Conservation (phyloP, 163 green algal genomes). For the Prototheca stagnorum region DNA sequence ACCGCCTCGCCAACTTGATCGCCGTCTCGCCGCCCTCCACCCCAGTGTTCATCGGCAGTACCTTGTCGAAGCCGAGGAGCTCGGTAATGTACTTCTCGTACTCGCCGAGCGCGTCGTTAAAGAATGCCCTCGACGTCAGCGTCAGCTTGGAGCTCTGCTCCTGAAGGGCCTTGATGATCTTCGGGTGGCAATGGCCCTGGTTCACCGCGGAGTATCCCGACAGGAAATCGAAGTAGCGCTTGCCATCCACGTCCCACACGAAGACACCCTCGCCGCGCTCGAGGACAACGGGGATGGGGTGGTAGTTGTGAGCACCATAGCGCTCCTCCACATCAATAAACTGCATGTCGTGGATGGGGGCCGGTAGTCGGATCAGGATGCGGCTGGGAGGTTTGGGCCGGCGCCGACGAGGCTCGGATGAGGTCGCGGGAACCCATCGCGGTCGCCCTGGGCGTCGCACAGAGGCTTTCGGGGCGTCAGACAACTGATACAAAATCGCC, state of each 20-base stretch:
- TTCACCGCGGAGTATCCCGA: constrained; percentile 80
- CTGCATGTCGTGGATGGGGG: constrained; percentile 26
- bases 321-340: constrained; percentile 68
- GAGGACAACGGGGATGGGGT: constrained; percentile 74
- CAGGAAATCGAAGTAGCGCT: constrained; percentile 82
- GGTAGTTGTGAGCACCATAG: constrained; percentile 86
- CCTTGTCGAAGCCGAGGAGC: constrained; percentile 88
- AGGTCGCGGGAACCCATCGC: no score
- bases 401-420: no score
- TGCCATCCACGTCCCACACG: constrained; percentile 83
- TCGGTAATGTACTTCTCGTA: constrained; percentile 86
- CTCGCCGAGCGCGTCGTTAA: constrained; percentile 81
- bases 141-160: constrained; percentile 60
- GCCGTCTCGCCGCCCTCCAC: constrained; percentile 85
- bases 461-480: no score
- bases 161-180: constrained; percentile 67
- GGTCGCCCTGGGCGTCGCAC: no score
- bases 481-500: no score
- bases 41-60: constrained; percentile 91
- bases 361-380: not conserved
- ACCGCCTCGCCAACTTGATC: constrained; percentile 75
- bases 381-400: no score
- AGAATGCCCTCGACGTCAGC: constrained; percentile 83
- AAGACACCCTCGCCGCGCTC: constrained; percentile 51
- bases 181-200: constrained; percentile 86